Base-by-base conservation (phyloP, 768 basidiomycete species). In the Clitopilus passeckerianus region DNA sequence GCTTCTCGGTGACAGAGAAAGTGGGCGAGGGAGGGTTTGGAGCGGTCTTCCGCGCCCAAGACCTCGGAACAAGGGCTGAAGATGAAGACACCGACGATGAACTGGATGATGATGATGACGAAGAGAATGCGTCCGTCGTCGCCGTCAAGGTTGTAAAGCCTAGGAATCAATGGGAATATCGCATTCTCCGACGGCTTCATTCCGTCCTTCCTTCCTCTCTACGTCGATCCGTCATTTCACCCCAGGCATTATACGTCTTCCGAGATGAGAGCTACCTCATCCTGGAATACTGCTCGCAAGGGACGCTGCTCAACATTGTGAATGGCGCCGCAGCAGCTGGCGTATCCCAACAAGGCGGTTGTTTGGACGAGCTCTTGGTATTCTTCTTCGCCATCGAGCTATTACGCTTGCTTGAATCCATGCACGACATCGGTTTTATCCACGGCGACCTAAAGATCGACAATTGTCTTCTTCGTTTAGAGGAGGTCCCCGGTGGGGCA, bases 401-500 rank as follows among this genome's bases (percentile, higher is more conserved):
- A 6, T 73, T 98, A 37, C 87, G 87, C 24, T 74, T 91, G 9
- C 73, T 98, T 44, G 94, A 95, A 68, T 86, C 81, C 16, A 83
- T 98, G 70, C 97, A 98, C 70, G 59, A 68, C 15, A 76, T 80
- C 0, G 92, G 93, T 10, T 92, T 98, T 75, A 91, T 99, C 65
- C 97, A 99, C 67, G 96, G 97, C 33, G 97, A 99, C 74, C 82
- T 99, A 63, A 99, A 99, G 78, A 97, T 98, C 71, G 97, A 99
- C 75, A 99, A 99, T 74, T 97, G 95, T 70, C 82, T 99, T n/a
- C 78, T 98, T 8, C 86, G 97, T 5, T 80, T 99, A 50, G 90
- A 93, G 63, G 90, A 92, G 56, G 86, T 90, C 4, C 87, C 88
- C 1, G 87, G 86, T 2, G 86, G 86, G 0, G 72, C 81, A 0